These are phyloP conservation scores for Eimeria mitis DNA, from an alignment of 169 alveolate species.

Conservation along the genomic window DNA sequence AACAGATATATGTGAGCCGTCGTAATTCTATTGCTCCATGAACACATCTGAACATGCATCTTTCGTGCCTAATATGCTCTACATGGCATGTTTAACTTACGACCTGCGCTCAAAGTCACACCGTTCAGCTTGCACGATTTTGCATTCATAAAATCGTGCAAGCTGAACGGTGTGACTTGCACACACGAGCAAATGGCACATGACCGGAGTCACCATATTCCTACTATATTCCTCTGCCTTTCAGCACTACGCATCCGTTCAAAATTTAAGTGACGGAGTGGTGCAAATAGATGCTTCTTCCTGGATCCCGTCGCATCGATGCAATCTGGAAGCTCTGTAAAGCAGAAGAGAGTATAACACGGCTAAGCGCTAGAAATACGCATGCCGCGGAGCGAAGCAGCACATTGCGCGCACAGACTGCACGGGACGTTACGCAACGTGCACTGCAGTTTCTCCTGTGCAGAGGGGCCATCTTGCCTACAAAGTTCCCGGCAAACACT, in stretches of 20 bases:
- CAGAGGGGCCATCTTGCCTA: not conserved
- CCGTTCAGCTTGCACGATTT: not conserved
- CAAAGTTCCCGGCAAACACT: not conserved
- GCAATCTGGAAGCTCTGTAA: not conserved
- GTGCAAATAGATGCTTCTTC: not conserved
- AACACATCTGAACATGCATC: not conserved
- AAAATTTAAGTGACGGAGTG: not conserved
- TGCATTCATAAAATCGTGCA: not conserved
- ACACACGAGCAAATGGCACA: not conserved
- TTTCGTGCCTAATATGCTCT: not conserved
- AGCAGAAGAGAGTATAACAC: not conserved
- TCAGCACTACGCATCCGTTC: not conserved
- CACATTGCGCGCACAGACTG: not conserved
- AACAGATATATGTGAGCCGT: not conserved
- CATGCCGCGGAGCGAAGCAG: not conserved
- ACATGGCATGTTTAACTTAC: not conserved
- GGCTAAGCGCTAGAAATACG: not conserved
- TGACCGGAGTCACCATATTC: not conserved
- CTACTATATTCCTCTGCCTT: not conserved
- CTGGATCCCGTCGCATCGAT: not conserved
- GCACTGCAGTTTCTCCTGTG: not conserved
- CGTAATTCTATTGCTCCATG: not conserved
- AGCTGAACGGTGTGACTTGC: not conserved
- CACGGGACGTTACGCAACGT: not conserved
- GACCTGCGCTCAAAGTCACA: not conserved